A percentile compares a stretch with the other conserved stretches of the same genome.
Evolutionary conservation across 768 basidiomycete species (phyloP).

Genomic region (Hericium rajendrae): DNA sequence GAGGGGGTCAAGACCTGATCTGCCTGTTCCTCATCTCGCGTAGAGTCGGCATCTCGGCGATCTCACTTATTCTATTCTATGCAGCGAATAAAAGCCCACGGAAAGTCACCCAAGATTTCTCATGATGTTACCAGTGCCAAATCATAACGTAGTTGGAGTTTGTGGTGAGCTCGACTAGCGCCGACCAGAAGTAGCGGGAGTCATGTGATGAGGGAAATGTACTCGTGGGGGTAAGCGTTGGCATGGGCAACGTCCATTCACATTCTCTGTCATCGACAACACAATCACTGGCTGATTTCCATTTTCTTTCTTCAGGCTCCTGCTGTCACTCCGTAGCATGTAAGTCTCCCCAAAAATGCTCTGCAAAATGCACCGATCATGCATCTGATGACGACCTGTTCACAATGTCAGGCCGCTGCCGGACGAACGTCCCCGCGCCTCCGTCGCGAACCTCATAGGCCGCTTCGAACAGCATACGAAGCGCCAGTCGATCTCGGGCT

Average conservation of each 20-base stretch:
- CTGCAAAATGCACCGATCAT: neutral
- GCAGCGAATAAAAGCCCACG: no score
- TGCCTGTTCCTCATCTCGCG: no score
- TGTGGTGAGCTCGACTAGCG: no score
- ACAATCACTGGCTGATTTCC: no score
- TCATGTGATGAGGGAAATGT: no score
- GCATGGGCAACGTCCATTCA: neutral
- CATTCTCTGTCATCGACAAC: neutral
- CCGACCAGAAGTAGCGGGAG: no score
- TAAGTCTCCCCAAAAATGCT: neutral
- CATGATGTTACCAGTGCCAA: no score
- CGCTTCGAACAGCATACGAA: slow-evolving; percentile 72
- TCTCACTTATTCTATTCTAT: no score
- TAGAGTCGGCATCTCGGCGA: no score
- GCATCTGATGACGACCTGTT: neutral
- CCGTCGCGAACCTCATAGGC: slow-evolving; percentile 86
- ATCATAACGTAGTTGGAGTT: no score
- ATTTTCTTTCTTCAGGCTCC: neutral
- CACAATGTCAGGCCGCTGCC: slow-evolving; percentile 56
- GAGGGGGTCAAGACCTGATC: no score
- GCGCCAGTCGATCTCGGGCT: slow-evolving; percentile 33
- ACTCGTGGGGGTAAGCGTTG: neutral
- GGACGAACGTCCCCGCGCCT: slow-evolving; percentile 80
- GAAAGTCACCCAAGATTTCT: no score
- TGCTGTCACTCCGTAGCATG: neutral